These are phyloP conservation scores for Botryosphaeria agaves DNA, from an alignment of 2,329 filamentous ascomycete species.

Conservation along the genomic window DNA sequence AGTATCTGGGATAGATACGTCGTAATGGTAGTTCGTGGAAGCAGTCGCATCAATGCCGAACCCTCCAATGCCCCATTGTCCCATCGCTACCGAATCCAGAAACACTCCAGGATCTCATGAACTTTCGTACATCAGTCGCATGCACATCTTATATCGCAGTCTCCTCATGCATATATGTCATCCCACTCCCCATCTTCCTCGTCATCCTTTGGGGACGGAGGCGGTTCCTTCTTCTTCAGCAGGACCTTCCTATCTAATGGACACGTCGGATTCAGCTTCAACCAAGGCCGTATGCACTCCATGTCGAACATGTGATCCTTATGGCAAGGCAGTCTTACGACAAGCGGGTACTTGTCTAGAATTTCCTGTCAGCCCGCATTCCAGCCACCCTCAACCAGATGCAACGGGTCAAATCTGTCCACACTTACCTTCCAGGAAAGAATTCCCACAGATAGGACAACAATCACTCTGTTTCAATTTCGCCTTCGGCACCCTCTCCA, in stretches of 20 bases:
- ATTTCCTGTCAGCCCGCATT: no score
- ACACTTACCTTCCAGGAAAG: constrained; percentile 38
- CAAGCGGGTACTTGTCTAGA: constrained; percentile 41
- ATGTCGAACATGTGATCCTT: constrained; percentile 44
- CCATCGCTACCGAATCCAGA: no score
- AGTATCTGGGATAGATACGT: no score
- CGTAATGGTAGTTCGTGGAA: no score
- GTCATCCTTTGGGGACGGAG: constrained; percentile 18
- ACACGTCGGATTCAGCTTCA: constrained; percentile 46
- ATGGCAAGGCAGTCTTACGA: constrained; percentile 45
- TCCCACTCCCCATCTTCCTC: constrained; percentile 34
- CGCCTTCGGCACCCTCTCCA: constrained; percentile 41
- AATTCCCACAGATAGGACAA: constrained; percentile 43
- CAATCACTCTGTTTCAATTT: constrained; percentile 32
- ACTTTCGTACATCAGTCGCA: no score
- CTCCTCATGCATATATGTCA: constrained; percentile 29
- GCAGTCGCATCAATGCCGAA: no score
- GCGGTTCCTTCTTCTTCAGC: constrained; percentile 32
- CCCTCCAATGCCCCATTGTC: no score
- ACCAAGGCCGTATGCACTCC: constrained; percentile 47
- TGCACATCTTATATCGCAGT: no score
- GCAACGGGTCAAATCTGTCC: no score
- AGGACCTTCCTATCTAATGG: constrained; percentile 43
- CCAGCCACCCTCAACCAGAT: no score
- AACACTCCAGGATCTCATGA: no score